Evolutionary conservation across 805 yeast genomes (phyloP).

Genomic region (Wickerhamomyces strasburgensis): DNA sequence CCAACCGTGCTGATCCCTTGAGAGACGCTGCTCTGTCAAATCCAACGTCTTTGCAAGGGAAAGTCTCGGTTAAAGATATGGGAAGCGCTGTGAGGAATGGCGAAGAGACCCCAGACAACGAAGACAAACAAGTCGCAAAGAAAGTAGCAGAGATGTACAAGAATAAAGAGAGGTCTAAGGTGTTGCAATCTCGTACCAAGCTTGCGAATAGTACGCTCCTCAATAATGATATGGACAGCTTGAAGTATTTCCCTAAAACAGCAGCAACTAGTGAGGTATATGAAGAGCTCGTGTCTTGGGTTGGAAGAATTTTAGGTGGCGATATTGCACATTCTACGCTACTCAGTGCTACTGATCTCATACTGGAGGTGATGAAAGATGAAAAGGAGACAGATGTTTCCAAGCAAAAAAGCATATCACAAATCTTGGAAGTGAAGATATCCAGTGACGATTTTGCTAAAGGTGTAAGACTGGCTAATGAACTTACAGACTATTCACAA

Average conservation of each 20-base stretch:
- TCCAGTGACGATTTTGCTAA: conserved; percentile 26
- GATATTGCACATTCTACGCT: conserved; percentile 77
- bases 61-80: conserved; percentile 63
- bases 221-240: conserved; percentile 37
- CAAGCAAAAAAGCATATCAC: conserved; percentile 43
- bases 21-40: conserved; percentile 48
- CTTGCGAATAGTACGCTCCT: conserved; percentile 25
- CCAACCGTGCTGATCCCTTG: conserved; percentile 33
- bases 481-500: conserved; percentile 45
- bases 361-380: conserved; percentile 50
- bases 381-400: conserved; percentile 39
- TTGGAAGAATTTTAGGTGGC: conserved; percentile 47
- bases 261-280: conserved; percentile 46
- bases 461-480: conserved; percentile 34
- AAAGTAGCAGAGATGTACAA: conserved; percentile 16
- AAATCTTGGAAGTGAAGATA: conserved; percentile 33
- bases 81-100: conserved; percentile 38
- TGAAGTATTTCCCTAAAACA: conserved; percentile 60
- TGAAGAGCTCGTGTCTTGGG: conserved; percentile 56
- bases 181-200: conserved; percentile 5
- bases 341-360: conserved; percentile 64
- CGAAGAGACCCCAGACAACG: conserved; percentile 10
- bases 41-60: conserved; percentile 72
- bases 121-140: conserved; percentile 18
- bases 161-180: conserved; percentile 16